These are phyloP conservation scores for Trichophyton mentagrophytes DNA, from an alignment of 2,329 filamentous ascomycete species.

Conservation along the genomic window DNA sequence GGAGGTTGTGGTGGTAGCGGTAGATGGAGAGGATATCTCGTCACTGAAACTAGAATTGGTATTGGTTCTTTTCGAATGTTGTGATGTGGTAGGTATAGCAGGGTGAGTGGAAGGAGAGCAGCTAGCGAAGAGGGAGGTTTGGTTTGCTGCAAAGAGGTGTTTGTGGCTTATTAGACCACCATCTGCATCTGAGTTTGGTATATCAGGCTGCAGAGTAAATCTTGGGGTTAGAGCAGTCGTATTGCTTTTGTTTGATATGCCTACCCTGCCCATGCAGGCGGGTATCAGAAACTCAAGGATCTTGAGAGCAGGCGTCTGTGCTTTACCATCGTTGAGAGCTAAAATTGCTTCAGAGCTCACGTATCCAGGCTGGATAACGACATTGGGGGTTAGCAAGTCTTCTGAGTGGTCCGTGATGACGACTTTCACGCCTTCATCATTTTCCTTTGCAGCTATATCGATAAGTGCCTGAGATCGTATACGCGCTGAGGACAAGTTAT, in stretches of 20 bases:
- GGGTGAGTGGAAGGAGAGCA: constrained; percentile 25
- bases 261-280: constrained; percentile 29
- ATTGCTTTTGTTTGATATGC: constrained; percentile 3
- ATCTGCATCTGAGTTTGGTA: constrained; percentile 30
- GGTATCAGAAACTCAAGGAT: constrained; percentile 32
- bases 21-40: constrained; percentile 7
- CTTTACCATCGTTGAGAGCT: constrained; percentile 4
- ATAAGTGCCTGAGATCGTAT: constrained; percentile 36
- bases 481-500: constrained; percentile 33
- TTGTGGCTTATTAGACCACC: constrained; percentile 35
- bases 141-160: constrained; percentile 31
- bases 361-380: constrained; percentile 9
- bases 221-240: constrained; percentile 16
- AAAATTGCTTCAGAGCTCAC: constrained; percentile 18
- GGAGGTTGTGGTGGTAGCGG: constrained; percentile 8
- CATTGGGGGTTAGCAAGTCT: constrained; percentile 20
- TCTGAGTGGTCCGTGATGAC: constrained; percentile 32
- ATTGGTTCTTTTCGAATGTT: constrained; percentile 6
- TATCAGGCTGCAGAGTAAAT: constrained; percentile 32
- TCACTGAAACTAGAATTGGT: constrained; percentile 8
- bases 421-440: constrained; percentile 28
- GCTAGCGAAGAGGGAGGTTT: constrained; percentile 27
- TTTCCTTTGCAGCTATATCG: constrained; percentile 31
- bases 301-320: constrained; percentile 15
- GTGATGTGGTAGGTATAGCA: neutral